Evolutionary conservation across 257 asterid genomes (phyloP).

Genomic region (Solanum paucissectum): DNA sequence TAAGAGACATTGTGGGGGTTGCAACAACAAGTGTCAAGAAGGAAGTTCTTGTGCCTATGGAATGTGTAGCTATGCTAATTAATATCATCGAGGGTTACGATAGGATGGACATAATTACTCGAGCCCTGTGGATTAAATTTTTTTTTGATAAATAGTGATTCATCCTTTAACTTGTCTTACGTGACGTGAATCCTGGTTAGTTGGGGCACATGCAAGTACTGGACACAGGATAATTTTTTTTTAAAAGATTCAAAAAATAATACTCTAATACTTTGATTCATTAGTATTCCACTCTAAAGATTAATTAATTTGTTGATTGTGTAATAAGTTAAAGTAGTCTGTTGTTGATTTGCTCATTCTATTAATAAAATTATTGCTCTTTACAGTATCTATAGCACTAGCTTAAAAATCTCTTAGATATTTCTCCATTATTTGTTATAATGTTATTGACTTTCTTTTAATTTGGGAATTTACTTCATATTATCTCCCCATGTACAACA

Average conservation of each 20-base stretch:
- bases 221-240: background rate
- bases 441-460: background rate
- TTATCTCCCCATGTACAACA: background rate
- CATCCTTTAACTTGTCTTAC: background rate
- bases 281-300: background rate
- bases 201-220: background rate
- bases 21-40: conserved; percentile 36
- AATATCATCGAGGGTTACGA: background rate
- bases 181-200: background rate
- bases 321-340: background rate
- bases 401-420: background rate
- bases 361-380: background rate
- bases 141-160: too few relatives aligned
- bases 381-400: background rate
- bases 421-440: background rate
- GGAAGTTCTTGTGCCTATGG: conserved; percentile 38
- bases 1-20: conserved; percentile 49
- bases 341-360: background rate
- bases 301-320: background rate
- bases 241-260: background rate
- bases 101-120: background rate
- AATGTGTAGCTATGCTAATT: conserved; percentile 52
- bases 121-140: accelerated
- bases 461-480: background rate
- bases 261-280: background rate